Evolutionary conservation across 2,329 filamentous ascomycete species (phyloP), one percentile per base, ranked within the genome.

Genomic region (Dichotomopilus funicola): DNA sequence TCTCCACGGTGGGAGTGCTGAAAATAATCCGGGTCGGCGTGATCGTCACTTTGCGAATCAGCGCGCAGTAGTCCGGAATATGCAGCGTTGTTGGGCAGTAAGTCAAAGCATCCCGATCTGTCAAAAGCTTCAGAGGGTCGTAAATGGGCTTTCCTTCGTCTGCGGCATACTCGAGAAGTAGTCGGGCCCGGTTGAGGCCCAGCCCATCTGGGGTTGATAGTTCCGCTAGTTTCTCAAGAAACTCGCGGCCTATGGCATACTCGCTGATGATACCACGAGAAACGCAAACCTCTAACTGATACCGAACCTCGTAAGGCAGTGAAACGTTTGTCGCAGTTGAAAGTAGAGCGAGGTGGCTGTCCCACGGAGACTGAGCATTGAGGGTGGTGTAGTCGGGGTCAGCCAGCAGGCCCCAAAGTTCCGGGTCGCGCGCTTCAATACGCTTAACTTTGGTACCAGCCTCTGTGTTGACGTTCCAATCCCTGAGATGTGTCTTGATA

Each of bases 281-380:
- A n/a, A 97, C 78, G 67, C 92, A 97, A 0, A 90, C 91, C 68
- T 99, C 92, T 0, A 99, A 79, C 67, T 96, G 91, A 66, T 97
- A 99, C 12, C 89, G 81, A 1, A 96, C 81, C 0, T 83, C 73
- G 59, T 91, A 96, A 0, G 81, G 73, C 4, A 92, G 74, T 53
- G 71, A 61, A 35, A 74, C 63, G 34, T 71, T 70, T 31, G 73
- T 59, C 2, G 75, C 68, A 27, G 64, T 57, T 61, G 62, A 54
- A 53, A 75, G 60, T 51, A 73, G 54, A 43, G 67, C 57, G 37
- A 70, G 55, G 57, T 67, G 61, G 3, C 57, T 41, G 27, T 61
- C 59, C 45, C 54, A 60, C 19, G 19, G 3, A 3, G 55, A 53
- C 5, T 48, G 51, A 13, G 27, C 12, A 2, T 12, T 33, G 5